Evolutionary conservation across 805 yeast species (phyloP).

Genomic region (Komagataella pseudopastoris): DNA sequence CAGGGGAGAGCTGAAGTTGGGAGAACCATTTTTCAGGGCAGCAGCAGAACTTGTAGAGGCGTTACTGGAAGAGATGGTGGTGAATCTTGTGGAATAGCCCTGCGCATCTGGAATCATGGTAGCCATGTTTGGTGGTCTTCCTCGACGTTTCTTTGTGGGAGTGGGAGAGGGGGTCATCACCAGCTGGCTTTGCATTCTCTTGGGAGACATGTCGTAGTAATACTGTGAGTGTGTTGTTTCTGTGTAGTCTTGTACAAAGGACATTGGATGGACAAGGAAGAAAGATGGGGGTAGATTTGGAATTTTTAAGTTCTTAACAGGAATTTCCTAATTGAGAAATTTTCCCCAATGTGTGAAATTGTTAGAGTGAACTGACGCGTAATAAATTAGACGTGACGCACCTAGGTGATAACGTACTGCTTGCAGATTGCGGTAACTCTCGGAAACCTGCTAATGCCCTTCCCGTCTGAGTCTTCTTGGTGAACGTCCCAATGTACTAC

Average conservation of each 20-base stretch:
- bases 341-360: background rate
- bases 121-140: conserved; percentile 6
- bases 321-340: background rate
- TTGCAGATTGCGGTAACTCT: background rate
- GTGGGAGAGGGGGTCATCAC: background rate
- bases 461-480: too few relatives aligned
- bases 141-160: conserved; percentile 5
- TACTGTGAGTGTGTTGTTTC: background rate
- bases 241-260: background rate
- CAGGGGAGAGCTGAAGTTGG: conserved; percentile 9
- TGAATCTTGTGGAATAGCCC: conserved; percentile 1
- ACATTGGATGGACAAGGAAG: background rate
- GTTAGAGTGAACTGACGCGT: background rate
- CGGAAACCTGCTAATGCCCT: too few relatives aligned
- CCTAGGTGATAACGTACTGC: background rate
- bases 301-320: background rate
- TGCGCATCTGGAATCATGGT: conserved; percentile 1
- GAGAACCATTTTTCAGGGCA: conserved; percentile 6
- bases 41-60: conserved; percentile 7
- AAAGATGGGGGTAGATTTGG: background rate
- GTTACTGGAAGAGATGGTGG: conserved; percentile 2
- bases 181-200: background rate
- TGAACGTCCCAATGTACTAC: too few relatives aligned
- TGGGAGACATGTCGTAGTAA: background rate
- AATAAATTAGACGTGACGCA: background rate